phyloP scores from a whole-genome alignment of 2,329 filamentous ascomycete genomes.

The Colletotrichum sp. region DNA sequence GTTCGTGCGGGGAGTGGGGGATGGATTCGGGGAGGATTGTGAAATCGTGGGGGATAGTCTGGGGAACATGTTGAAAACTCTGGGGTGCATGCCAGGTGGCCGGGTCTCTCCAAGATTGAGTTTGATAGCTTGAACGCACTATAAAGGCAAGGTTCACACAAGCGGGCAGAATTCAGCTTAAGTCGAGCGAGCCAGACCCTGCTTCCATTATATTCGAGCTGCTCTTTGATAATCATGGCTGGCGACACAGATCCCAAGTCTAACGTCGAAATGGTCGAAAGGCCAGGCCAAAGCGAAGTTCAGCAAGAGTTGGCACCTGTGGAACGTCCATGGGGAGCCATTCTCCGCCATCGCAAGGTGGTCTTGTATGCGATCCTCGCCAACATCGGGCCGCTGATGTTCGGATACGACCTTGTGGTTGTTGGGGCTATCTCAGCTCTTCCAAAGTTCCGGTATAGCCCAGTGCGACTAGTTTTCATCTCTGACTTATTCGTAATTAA shows the following conservation, averaged over 20 bases:
- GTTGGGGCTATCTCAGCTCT: background rate
- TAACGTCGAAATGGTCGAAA: background rate
- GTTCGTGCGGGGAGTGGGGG: background rate
- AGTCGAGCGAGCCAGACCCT: background rate
- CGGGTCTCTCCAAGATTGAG: background rate
- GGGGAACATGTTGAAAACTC: background rate
- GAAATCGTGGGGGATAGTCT: background rate
- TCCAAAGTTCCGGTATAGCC: background rate
- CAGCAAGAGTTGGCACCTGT: background rate
- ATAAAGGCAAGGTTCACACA: background rate
- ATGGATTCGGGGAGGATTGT: background rate
- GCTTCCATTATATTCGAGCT: background rate
- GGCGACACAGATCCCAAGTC: background rate
- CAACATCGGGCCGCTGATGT: slow-evolving; percentile 1
- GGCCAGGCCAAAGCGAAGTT: background rate
- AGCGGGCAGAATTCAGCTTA: background rate
- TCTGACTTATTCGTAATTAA: background rate
- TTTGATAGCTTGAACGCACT: background rate
- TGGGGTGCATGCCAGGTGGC: background rate
- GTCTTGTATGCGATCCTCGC: background rate
- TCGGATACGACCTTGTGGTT: background rate
- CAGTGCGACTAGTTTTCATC: background rate
- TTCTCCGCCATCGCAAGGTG: background rate
- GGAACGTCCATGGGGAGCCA: background rate
- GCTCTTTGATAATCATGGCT: background rate